Evolutionary conservation across 495 filamentous ascomycete genomes (phyloP).

Genomic region (Tuber brumale): DNA sequence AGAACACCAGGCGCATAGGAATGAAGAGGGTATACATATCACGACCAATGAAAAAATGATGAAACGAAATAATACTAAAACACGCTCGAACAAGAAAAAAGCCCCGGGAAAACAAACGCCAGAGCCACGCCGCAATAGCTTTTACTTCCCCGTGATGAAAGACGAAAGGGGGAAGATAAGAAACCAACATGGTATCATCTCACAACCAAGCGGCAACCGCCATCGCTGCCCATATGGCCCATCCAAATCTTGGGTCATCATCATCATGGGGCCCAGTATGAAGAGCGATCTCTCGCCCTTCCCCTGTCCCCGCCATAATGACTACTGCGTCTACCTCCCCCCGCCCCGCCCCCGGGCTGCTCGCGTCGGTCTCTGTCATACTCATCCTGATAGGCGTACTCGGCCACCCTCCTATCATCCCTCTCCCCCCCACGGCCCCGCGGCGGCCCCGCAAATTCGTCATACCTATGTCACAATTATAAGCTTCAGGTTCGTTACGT

Average conservation of each 20-base stretch:
- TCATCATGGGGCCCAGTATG: not conserved
- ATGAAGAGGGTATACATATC: slow-evolving; percentile 1
- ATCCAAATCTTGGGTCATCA: not conserved
- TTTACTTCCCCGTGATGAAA: not conserved
- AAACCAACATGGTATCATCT: not conserved
- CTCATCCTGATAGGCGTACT: slow-evolving; percentile 34
- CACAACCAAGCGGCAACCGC: not conserved
- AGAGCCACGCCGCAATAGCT: not conserved
- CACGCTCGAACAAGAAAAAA: not conserved
- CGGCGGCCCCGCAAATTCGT: slow-evolving; percentile 10
- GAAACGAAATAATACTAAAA: not conserved
- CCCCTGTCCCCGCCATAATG: slow-evolving; percentile 15
- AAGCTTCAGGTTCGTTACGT: not conserved
- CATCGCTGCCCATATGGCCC: slow-evolving; percentile 2
- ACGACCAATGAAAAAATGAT: not conserved
- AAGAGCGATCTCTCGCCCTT: not conserved
- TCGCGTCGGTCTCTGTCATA: slow-evolving; percentile 22
- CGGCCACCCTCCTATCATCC: slow-evolving; percentile 26
- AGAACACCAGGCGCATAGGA: not conserved
- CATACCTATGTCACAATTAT: slow-evolving; percentile 16
- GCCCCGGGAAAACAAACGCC: not conserved
- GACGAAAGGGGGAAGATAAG: not conserved
- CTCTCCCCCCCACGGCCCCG: slow-evolving; percentile 23
- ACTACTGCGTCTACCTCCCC: slow-evolving; percentile 16
- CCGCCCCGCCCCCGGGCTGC: slow-evolving; percentile 11